Base-by-base conservation (phyloP, 31 red algal species). In the Endocladia muricata region DNA sequence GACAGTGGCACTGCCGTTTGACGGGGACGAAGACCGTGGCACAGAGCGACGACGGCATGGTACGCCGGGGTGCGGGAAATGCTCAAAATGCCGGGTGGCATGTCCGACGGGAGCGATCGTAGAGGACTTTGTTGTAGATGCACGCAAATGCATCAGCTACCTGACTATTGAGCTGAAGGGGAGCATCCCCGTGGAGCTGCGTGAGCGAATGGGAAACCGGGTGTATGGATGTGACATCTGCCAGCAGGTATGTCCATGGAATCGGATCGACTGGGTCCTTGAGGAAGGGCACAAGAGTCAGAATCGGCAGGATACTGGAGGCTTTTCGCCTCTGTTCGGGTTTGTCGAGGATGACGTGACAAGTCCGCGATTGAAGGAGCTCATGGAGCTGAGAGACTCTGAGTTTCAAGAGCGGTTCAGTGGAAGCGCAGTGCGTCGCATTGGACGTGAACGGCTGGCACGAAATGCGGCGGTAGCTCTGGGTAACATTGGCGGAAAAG, bases 171-270 rank as follows among this genome's bases (percentile, higher is more conserved):
- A 98, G 70, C 76, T 94, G 48, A 87, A 94, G 60, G 88, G 77
- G 9, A 32, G 42, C 2, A 98, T 98, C 40, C 77, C 86, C 2
- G 64, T 34, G 74, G 76, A 56, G 21, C 79, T 94, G 37, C 79
- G 91, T 2, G 37, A 26, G 26, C 19, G 44, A 19, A 89, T 98
- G 37, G 88, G 87, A 15, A 90, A 81, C 52, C 63, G 81, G 68
- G 78, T 98, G 61, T 98, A 94, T 70, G 96, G 96, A 36, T 98
- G 96, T 66, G 96, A 98, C 73, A 94, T 98, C 41, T 98, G 96
- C 57, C 96, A 98, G 66, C 83, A 83, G 69, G 96, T 98, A 17
- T 98, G 96, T 65, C 96, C 96, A 55, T 98, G 91, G 91, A 98
- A 98, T 70, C 63, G 69, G 17, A 67, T 95, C 48, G 81, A 94